phyloP scores from a whole-genome alignment of 768 basidiomycete species.

The Serpula lacrymans region DNA sequence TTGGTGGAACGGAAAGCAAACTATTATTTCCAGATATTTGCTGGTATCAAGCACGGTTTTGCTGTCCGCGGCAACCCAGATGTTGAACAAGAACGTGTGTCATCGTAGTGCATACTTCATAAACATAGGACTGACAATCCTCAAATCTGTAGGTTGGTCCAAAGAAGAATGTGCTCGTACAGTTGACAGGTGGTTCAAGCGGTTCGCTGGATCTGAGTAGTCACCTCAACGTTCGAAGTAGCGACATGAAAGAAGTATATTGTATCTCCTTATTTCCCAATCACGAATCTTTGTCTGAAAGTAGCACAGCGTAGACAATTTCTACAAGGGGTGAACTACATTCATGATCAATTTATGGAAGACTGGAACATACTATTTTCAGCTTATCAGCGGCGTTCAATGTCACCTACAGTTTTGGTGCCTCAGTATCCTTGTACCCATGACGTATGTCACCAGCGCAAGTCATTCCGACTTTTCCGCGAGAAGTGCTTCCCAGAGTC shows the following conservation, averaged over 20 bases:
- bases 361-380: too few species aligned
- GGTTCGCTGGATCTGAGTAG: conserved; percentile 31
- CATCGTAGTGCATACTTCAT: background rate
- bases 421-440: conserved; percentile 23
- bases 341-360: too few species aligned
- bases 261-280: background rate
- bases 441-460: conserved; percentile 26
- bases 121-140: background rate
- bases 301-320: background rate
- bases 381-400: too few species aligned
- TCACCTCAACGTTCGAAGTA: background rate
- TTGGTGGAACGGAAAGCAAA: conserved; percentile 45
- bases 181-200: conserved; percentile 48
- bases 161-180: conserved; percentile 57
- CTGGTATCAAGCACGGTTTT: conserved; percentile 39
- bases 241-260: conserved; percentile 1
- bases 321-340: too few species aligned
- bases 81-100: conserved; percentile 18
- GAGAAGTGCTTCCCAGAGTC: too few species aligned
- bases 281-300: background rate
- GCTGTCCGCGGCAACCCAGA: conserved; percentile 26
- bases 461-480: too few species aligned
- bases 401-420: background rate
- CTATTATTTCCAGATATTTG: conserved; percentile 59
- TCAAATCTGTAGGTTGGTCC: conserved; percentile 44